These are phyloP conservation scores for Tieghemiomyces parasiticus DNA, from an alignment of 192 early-diverging fungal genomes.

Conservation along the genomic window DNA sequence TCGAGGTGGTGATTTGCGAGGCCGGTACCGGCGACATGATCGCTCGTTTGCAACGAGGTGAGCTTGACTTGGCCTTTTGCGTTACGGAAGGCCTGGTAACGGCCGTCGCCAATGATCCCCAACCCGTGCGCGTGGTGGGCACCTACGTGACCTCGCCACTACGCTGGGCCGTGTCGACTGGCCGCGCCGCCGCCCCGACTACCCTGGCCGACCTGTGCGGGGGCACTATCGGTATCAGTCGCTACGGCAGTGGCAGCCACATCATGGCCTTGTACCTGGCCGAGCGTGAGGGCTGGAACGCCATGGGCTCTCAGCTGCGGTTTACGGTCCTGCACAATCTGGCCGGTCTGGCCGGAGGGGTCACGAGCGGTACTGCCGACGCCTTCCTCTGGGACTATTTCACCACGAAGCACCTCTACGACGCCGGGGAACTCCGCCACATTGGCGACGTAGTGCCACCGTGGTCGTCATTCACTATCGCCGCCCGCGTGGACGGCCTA, in stretches of 20 bases:
- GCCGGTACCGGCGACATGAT: slow-evolving; percentile 48
- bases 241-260: slow-evolving; percentile 67
- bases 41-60: slow-evolving; percentile 47
- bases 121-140: slow-evolving; percentile 49
- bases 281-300: slow-evolving; percentile 31
- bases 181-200: slow-evolving; percentile 23
- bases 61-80: slow-evolving; percentile 69
- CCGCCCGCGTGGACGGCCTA: slow-evolving; percentile 8
- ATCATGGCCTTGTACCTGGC: slow-evolving; percentile 52
- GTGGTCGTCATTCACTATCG: slow-evolving; percentile 81
- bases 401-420: slow-evolving; percentile 81
- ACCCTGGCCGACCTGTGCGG: slow-evolving; percentile 25
- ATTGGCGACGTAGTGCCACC: slow-evolving; percentile 70
- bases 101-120: slow-evolving; percentile 35
- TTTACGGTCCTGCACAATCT: slow-evolving; percentile 67
- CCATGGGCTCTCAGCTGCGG: slow-evolving; percentile 21
- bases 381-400: slow-evolving; percentile 85
- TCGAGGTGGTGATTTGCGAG: slow-evolving; percentile 42
- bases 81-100: slow-evolving; percentile 75
- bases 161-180: slow-evolving; percentile 60
- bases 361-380: slow-evolving; percentile 43
- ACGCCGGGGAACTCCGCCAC: slow-evolving; percentile 43
- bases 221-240: slow-evolving; percentile 39
- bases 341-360: slow-evolving; percentile 47
- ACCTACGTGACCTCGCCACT: slow-evolving; percentile 65